phyloP scores from a whole-genome alignment of 139 green algal genomes.

The Pseudopediastrum boryanum region DNA sequence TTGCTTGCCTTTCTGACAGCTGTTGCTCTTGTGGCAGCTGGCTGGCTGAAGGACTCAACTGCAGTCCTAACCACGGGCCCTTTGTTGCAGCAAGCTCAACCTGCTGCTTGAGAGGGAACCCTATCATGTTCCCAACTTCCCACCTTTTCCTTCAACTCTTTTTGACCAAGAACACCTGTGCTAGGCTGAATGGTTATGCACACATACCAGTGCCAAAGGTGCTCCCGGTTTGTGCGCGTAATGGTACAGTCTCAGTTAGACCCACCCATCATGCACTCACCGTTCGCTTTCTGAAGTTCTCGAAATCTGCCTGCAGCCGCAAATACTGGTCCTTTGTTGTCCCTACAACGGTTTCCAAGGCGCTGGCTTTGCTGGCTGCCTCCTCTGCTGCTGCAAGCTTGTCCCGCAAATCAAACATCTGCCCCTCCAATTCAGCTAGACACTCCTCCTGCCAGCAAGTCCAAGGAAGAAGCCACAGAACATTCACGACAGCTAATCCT shows the following conservation, averaged over 20 bases:
- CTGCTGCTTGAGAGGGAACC: too few species aligned
- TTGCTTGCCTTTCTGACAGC: too few species aligned
- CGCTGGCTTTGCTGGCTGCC: conserved; percentile 34
- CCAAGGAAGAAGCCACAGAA: not conserved
- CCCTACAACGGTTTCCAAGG: conserved; percentile 41
- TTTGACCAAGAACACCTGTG: not conserved
- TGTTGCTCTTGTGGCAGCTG: too few species aligned
- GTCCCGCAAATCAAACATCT: conserved; percentile 46
- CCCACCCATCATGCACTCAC: too few species aligned
- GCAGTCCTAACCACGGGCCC: too few species aligned
- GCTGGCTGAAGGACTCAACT: too few species aligned
- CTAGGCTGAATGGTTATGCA: not conserved
- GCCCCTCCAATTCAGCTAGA: conserved; percentile 47
- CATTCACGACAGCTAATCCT: not conserved
- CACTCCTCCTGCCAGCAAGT: conserved; percentile 33
- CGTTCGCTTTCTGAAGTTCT: conserved; percentile 97
- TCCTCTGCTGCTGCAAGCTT: conserved; percentile 25
- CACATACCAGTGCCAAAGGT: not conserved
- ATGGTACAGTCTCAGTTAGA: too few species aligned
- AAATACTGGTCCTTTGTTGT: conserved; percentile 84
- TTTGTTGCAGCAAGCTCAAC: too few species aligned
- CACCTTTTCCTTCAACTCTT: not conserved
- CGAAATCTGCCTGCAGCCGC: conserved; percentile 95
- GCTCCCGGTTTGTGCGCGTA: too few species aligned
- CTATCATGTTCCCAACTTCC: not conserved